Evolutionary conservation across 208 protist genomes (phyloP).

Genomic region (Acanthamoeba royreba): DNA sequence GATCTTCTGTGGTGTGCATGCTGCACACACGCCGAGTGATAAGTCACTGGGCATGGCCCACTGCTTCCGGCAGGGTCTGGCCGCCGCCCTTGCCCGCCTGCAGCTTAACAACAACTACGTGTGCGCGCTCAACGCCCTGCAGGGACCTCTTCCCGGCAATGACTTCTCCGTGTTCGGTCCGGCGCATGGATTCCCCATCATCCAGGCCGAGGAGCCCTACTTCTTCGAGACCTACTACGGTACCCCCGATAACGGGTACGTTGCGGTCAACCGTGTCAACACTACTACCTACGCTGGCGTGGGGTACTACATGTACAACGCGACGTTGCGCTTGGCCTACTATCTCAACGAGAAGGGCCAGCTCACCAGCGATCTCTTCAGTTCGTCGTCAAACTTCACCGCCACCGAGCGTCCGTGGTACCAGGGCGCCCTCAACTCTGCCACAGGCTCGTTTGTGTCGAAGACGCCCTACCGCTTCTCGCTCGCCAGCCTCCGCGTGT

Average conservation of each 20-base stretch:
- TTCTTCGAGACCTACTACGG: neutral
- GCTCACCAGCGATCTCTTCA: neutral
- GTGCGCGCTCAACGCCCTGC: neutral
- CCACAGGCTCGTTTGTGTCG: neutral
- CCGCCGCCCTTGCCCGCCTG: neutral
- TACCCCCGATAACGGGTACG: neutral
- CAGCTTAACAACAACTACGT: neutral
- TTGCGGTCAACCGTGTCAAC: neutral
- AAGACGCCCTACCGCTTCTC: neutral
- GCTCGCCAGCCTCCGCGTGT: neutral
- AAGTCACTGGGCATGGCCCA: neutral
- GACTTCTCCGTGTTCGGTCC: neutral
- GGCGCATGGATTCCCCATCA: neutral
- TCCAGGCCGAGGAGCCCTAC: neutral
- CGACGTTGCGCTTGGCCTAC: neutral
- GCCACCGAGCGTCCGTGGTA: neutral
- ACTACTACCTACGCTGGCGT: neutral
- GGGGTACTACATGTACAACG: neutral
- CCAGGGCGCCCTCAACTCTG: neutral
- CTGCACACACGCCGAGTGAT: neutral
- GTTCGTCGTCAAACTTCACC: neutral
- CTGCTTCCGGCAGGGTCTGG: neutral
- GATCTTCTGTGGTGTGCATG: no score
- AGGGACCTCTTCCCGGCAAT: neutral
- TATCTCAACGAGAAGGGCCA: neutral